Conservation (phyloP, 2,329 filamentous ascomycete genomes). For the Colletotrichum chlorophyti region DNA sequence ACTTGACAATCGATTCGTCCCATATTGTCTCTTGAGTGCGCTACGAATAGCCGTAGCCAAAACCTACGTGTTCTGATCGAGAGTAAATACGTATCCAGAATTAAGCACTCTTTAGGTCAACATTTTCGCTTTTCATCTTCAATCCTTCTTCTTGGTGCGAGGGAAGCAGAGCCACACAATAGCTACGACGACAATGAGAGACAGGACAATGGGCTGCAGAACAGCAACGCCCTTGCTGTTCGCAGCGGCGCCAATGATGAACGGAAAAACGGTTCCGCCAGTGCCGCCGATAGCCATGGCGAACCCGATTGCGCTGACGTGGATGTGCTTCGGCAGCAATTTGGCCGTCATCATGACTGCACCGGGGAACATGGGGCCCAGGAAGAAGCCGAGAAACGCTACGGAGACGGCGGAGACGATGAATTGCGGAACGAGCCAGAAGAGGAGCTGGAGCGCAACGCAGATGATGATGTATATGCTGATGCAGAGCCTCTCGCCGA, state of each 20-base stretch:
- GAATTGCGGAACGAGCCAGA: conserved; percentile 67
- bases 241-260: conserved; percentile 70
- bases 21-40: no score
- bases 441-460: conserved; percentile 68
- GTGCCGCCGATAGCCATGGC: conserved; percentile 75
- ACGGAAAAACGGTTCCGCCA: conserved; percentile 68
- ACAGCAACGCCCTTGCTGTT: conserved; percentile 53
- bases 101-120: no score
- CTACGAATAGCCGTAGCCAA: no score
- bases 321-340: conserved; percentile 71
- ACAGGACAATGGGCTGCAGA: conserved; percentile 57
- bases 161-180: conserved; percentile 46
- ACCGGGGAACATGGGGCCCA: conserved; percentile 77
- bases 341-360: conserved; percentile 75
- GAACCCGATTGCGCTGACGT: conserved; percentile 77
- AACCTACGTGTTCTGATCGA: no score
- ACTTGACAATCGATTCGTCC: no score
- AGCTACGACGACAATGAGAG: conserved; percentile 44
- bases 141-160: conserved; percentile 40
- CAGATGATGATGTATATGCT: conserved; percentile 66
- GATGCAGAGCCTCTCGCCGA: conserved; percentile 69
- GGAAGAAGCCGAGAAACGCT: conserved; percentile 73
- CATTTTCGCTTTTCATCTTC: no score
- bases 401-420: conserved; percentile 65
- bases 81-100: no score